Evolutionary conservation across 306 rosid species (phyloP).

Genomic region (Acacia crassicarpa): DNA sequence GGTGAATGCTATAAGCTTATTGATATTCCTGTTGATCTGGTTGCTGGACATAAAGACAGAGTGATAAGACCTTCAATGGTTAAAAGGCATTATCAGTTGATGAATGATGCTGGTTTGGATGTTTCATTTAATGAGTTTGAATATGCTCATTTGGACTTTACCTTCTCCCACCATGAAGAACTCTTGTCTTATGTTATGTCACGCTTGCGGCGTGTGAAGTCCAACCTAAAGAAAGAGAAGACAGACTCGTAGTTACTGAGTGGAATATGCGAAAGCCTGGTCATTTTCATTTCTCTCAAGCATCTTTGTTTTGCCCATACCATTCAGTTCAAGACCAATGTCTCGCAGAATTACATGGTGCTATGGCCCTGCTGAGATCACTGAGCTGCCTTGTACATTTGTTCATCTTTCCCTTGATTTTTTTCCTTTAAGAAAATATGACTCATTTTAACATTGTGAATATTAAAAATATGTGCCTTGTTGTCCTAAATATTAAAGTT

Average conservation of each 20-base stretch:
- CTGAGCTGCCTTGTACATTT: not conserved
- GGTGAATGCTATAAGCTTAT: conserved; percentile 61
- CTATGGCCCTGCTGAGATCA: not conserved
- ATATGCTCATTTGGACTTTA: conserved; percentile 92
- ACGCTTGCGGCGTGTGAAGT: conserved; percentile 66
- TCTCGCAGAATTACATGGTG: conserved; percentile 30
- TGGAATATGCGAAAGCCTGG: conserved; percentile 12
- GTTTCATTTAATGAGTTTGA: conserved; percentile 79
- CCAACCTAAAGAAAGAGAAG: conserved; percentile 38
- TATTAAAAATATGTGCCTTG: conserved; percentile 5
- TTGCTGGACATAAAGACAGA: conserved; percentile 86
- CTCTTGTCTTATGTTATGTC: conserved; percentile 87
- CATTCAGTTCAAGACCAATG: not conserved
- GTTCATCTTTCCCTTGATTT: conserved; percentile 15
- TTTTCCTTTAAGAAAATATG: conserved; percentile 16
- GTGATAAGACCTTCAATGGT: conserved; percentile 92
- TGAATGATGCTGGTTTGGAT: conserved; percentile 58
- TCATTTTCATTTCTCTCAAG: conserved; percentile 12
- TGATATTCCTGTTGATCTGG: conserved; percentile 83
- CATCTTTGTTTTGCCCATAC: conserved; percentile 12
- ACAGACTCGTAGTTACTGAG: conserved; percentile 25
- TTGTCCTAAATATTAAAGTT: not conserved
- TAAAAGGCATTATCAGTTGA: conserved; percentile 65
- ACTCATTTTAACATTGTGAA: conserved; percentile 21
- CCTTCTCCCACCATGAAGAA: conserved; percentile 90